phyloP scores from a whole-genome alignment of 208 protist species.

The Leishmania lainsoni region DNA sequence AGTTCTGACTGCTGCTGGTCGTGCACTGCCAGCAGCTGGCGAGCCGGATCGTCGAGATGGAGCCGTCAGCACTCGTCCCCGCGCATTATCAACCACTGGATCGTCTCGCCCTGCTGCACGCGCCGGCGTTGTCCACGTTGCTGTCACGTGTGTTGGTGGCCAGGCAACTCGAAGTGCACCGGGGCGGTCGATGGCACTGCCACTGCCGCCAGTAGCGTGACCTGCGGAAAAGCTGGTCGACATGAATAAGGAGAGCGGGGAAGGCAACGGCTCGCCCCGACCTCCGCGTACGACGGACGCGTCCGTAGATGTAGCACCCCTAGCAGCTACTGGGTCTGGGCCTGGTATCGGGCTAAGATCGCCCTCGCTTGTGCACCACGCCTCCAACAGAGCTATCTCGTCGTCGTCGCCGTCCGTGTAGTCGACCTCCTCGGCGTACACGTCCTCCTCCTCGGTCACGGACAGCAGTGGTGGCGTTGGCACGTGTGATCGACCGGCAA shows the following conservation, averaged over 20 bases:
- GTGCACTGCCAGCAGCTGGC: neutral
- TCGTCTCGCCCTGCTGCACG: neutral
- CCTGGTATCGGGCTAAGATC: slow-evolving; percentile 13
- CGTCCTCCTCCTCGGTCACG: neutral
- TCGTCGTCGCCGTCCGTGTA: neutral
- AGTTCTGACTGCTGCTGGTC: neutral
- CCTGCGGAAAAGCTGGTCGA: neutral
- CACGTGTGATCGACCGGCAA: neutral
- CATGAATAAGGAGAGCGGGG: slow-evolving; percentile 9
- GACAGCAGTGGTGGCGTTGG: neutral
- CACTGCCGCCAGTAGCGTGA: neutral
- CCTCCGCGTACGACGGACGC: neutral
- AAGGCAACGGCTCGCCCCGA: neutral
- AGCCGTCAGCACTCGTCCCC: neutral
- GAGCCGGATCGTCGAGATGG: neutral
- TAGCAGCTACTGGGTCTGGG: neutral
- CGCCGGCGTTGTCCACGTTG: neutral
- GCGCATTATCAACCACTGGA: neutral
- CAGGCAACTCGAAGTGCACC: neutral
- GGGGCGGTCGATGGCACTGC: neutral
- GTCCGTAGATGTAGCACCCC: neutral
- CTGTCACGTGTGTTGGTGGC: neutral
- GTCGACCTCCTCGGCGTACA: neutral
- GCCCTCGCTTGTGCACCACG: slow-evolving; percentile 25
- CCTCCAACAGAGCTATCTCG: slow-evolving; percentile 13